phyloP scores from a whole-genome alignment of 257 asterid genomes.

The Capsicum rhomboideum region DNA sequence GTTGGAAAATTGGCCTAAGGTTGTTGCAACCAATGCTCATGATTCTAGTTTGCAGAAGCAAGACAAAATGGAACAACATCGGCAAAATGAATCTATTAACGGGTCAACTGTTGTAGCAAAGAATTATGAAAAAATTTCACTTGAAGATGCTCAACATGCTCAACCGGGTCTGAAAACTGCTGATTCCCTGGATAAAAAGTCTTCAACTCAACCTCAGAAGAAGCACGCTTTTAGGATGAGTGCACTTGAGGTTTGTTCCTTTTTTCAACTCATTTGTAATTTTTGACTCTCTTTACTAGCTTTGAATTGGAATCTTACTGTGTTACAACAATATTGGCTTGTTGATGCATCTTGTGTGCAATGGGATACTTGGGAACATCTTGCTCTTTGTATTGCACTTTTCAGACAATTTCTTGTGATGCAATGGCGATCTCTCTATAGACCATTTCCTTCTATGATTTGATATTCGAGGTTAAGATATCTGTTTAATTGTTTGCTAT shows the following conservation, averaged over 20 bases:
- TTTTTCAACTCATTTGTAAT: neutral
- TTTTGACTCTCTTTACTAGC: neutral
- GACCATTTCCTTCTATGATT: neutral
- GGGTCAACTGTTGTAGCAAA: slow-evolving; percentile 10
- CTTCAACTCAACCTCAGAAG: slow-evolving; percentile 38
- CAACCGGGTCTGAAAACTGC: neutral
- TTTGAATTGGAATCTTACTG: neutral
- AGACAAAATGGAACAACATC: slow-evolving; percentile 23
- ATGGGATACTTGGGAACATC: neutral
- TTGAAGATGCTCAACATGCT: slow-evolving; percentile 15
- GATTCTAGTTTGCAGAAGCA: slow-evolving; percentile 18
- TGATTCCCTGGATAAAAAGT: slow-evolving; percentile 21
- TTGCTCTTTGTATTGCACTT: neutral
- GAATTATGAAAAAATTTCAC: slow-evolving; percentile 10
- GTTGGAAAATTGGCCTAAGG: slow-evolving; percentile 25
- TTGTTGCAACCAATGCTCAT: slow-evolving; percentile 15
- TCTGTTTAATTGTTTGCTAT: neutral
- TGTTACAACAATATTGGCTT: neutral
- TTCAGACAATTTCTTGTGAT: neutral
- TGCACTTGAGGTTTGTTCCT: slow-evolving; percentile 30
- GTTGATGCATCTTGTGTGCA: neutral
- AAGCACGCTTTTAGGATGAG: slow-evolving; percentile 63
- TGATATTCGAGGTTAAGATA: neutral
- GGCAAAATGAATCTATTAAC: slow-evolving; percentile 9
- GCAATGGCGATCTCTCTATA: neutral